Base-by-base conservation (phyloP, 2,329 filamentous ascomycete species). In the Hypomyces perniciosus region DNA sequence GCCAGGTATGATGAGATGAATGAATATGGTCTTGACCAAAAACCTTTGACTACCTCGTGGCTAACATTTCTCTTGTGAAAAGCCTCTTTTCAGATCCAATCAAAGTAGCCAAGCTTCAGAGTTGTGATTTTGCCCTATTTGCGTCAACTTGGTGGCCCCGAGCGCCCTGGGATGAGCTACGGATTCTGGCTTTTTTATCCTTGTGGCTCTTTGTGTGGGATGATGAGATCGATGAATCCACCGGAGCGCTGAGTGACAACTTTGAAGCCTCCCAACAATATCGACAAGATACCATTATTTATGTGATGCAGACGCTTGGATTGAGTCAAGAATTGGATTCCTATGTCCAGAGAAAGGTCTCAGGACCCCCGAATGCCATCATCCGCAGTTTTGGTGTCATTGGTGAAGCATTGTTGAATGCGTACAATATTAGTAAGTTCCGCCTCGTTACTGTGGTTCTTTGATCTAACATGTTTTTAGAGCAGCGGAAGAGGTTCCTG, bases 171-270 rank as follows among this genome's bases (percentile, higher is more conserved):
- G 45, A 47, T 10, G 9, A 39, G 37, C 37, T 30, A 12, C 10
- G 27, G 26, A 40, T 30, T 40, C 33, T 39, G 12, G 33, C 45
- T 5, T 47, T 29, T 28, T 28, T 47, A 9, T 33, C 30, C 35
- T 29, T 47, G 8, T 47, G 45, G 45, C 45, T 47, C 7, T 47
- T 47, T 30, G n/a, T 30, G 6, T 47, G 45, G 45, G 45, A 47
- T 20, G 45, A 47, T 20, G 45, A 47, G 45, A 47, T 47, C 39
- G 45, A 47, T 30, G 45, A 47, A 31, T 13, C 45, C 9, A 47
- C 42, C 10, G 42, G 42, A 5, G 29, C 42, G 8, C 12, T 12
- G 4, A 29, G 26, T 10, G 42, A 44, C 8, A 28, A 44, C 42
- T 44, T 44, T 44, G 20, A 9, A 7, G 42, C 20, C 9, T 9